A percentile compares a stretch with the other conserved stretches of the same genome.
Evolutionary conservation across 192 early-diverging fungal genomes (phyloP).

Genomic region (Rhizophlyctis rosea): DNA sequence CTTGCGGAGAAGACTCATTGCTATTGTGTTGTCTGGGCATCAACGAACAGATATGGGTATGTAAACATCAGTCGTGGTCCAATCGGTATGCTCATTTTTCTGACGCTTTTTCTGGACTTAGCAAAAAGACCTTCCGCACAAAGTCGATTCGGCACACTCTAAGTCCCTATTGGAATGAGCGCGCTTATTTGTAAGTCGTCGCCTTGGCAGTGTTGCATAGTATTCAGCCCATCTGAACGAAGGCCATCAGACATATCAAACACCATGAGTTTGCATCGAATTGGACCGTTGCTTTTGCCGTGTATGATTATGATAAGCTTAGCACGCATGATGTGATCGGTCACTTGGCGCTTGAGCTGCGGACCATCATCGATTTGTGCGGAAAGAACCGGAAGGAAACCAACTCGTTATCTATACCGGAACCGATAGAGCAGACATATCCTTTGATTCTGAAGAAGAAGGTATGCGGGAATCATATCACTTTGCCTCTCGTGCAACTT

Average conservation of each 20-base stretch:
- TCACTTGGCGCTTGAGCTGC: constrained; percentile 38
- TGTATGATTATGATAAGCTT: constrained; percentile 76
- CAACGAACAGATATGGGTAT: too few species aligned
- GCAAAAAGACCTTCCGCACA: constrained; percentile 65
- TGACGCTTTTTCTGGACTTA: too few species aligned
- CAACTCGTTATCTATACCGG: constrained; percentile 18
- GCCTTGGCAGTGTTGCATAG: background rate
- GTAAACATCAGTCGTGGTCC: too few species aligned
- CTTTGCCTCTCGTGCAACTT: constrained; percentile 1
- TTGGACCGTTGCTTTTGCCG: constrained; percentile 36
- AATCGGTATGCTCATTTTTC: too few species aligned
- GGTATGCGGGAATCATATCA: background rate
- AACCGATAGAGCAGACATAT: constrained; percentile 16
- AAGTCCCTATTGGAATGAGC: constrained; percentile 75
- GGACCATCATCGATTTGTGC: constrained; percentile 48
- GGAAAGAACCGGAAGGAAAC: constrained; percentile 11
- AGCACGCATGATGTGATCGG: constrained; percentile 67
- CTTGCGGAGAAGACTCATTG: too few species aligned
- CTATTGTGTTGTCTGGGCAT: too few species aligned
- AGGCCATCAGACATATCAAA: constrained; percentile 26
- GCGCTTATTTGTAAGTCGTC: constrained; percentile 49
- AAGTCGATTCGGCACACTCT: constrained; percentile 61
- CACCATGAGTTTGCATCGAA: constrained; percentile 34
- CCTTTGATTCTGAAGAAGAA: constrained; percentile 15
- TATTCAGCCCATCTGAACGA: background rate